Percentiles rank a stretch among this genome's conserved stretches.
Conservation (phyloP, 331 rosid genomes). For the Prunus yedoensis region DNA sequence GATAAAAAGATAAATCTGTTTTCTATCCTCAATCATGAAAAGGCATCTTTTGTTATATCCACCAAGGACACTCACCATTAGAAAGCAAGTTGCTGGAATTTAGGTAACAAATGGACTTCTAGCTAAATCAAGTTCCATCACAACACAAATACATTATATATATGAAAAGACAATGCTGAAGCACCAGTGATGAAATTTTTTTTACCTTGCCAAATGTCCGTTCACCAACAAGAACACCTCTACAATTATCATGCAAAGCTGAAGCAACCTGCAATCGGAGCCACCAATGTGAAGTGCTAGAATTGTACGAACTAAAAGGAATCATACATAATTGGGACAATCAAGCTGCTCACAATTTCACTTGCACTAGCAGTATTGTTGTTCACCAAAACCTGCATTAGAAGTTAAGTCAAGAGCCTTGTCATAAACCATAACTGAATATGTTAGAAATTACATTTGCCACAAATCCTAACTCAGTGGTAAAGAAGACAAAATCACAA, state of each 20-base stretch:
- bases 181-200: conserved; percentile 8
- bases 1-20: background rate
- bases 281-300: background rate
- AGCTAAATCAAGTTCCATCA: background rate
- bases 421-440: conserved; percentile 9
- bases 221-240: conserved; percentile 95
- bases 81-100: conserved; percentile 1
- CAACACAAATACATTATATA: background rate
- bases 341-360: conserved; percentile 82
- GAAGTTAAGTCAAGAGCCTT: conserved; percentile 34
- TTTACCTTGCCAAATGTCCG: conserved; percentile 91
- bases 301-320: conserved; percentile 21
- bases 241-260: conserved; percentile 93
- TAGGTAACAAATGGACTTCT: background rate
- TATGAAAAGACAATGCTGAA: conserved; percentile 6
- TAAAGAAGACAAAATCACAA: conserved; percentile 15
- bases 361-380: conserved; percentile 95
- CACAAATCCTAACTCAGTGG: background rate
- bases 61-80: background rate
- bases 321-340: conserved; percentile 24
- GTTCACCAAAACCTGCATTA: conserved; percentile 86
- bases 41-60: too few species aligned
- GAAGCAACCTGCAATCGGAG: conserved; percentile 90
- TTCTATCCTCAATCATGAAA: conserved; percentile 5
- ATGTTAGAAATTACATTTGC: background rate